These are phyloP conservation scores for Parascedosporium putredinis DNA, from an alignment of 2,329 filamentous ascomycete genomes.

Conservation along the genomic window DNA sequence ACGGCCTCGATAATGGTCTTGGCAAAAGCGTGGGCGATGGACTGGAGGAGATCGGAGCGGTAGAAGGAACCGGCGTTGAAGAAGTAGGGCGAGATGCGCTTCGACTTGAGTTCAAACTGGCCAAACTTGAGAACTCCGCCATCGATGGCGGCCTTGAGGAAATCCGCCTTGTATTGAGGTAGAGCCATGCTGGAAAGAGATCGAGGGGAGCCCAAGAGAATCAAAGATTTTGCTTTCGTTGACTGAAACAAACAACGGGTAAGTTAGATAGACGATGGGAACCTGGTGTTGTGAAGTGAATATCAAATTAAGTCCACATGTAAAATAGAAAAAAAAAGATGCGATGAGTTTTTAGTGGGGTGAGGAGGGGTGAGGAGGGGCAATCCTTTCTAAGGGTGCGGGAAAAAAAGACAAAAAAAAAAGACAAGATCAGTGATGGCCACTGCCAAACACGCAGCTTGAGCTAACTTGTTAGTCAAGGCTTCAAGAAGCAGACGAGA, in stretches of 20 bases:
- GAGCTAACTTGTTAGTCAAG: too few relatives aligned
- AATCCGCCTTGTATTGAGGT: conserved; percentile 58
- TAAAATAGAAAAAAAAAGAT: too few relatives aligned
- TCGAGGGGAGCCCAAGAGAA: not conserved
- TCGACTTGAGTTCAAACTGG: conserved; percentile 83
- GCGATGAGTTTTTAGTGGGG: conserved; percentile 5
- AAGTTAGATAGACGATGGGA: too few relatives aligned
- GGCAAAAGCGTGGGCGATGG: conserved; percentile 76
- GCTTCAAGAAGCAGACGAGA: too few relatives aligned
- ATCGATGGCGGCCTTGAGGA: conserved; percentile 58
- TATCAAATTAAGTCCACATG: too few relatives aligned
- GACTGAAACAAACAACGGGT: too few relatives aligned
- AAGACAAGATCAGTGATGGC: too few relatives aligned
- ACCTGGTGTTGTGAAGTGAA: too few relatives aligned
- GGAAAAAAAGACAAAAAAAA: too few relatives aligned
- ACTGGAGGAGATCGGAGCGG: conserved; percentile 63
- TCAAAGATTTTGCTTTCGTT: too few relatives aligned
- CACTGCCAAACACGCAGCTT: too few relatives aligned
- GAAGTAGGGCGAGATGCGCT: conserved; percentile 88
- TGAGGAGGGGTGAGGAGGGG: not conserved
- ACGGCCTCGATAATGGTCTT: conserved; percentile 44
- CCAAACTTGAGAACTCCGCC: conserved; percentile 71
- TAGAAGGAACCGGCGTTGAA: conserved; percentile 94
- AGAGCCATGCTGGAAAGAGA: conserved; percentile 29
- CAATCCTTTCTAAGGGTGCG: not conserved